These are phyloP conservation scores for Candida alai DNA, from an alignment of 805 yeast genomes.

Conservation along the genomic window DNA sequence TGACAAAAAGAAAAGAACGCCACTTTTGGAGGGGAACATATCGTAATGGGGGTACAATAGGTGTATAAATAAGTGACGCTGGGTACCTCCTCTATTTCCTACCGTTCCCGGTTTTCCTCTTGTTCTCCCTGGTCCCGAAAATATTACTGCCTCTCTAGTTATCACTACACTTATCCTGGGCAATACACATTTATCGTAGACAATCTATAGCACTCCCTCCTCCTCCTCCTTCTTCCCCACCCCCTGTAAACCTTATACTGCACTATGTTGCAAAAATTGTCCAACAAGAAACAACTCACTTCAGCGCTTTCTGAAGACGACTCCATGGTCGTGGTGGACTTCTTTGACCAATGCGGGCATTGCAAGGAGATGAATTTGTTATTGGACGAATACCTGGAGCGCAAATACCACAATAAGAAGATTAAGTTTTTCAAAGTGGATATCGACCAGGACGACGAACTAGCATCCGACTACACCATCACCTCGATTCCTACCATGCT, in stretches of 20 bases:
- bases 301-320: slow-evolving; percentile 8
- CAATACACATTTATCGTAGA: too few relatives aligned
- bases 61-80: too few relatives aligned
- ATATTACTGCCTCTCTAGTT: too few relatives aligned
- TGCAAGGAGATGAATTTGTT: slow-evolving; percentile 94
- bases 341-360: slow-evolving; percentile 97
- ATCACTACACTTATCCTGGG: too few relatives aligned
- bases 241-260: slow-evolving; percentile 5
- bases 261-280: slow-evolving; percentile 9
- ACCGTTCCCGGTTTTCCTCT: too few relatives aligned
- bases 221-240: too few relatives aligned
- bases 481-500: slow-evolving; percentile 56
- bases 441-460: slow-evolving; percentile 72
- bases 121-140: too few relatives aligned
- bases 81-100: too few relatives aligned
- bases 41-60: too few relatives aligned
- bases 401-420: slow-evolving; percentile 47
- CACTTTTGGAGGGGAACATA: too few relatives aligned
- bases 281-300: slow-evolving; percentile 8
- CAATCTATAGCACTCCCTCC: too few relatives aligned
- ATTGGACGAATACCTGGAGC: slow-evolving; percentile 68
- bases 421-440: slow-evolving; percentile 83
- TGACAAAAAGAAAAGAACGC: too few relatives aligned
- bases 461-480: slow-evolving; percentile 59
- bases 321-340: slow-evolving; percentile 68